Base-by-base conservation (phyloP, 371 early-diverging fungal genomes). In the Syncephalastrum contaminatum region DNA sequence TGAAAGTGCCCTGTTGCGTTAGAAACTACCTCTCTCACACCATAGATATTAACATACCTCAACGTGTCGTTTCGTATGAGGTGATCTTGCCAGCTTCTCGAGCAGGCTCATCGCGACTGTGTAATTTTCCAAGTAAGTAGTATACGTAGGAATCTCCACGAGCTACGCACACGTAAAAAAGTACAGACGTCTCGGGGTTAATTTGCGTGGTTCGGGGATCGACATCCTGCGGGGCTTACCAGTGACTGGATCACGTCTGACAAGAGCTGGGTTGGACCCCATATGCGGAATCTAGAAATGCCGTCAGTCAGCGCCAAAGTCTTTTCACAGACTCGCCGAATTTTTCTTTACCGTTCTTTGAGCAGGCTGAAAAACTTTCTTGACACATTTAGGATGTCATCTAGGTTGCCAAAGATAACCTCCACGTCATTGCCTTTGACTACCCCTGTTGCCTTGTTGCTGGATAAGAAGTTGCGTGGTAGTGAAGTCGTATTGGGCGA, bases 191-290 rank as follows among this genome's bases (percentile, higher is more conserved):
- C 8, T 42, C n/a, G 21, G 22, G 24, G 44, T 43, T 16, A 24
- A 16, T 43, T 21, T 44, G 53, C 24, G 25, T 25, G 36, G 10
- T 30, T 30, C 36, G 36, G 36, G 36, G 36, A 30, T 30, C 36
- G 36, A 30, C 36, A 30, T 30, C 36, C 36, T 41, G 43, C 36
- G 22, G 43, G n/a, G 22, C 46, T 46, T 58, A 58, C 63, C 63
- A 63, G 30, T n/a, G 58, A 40, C 25, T 44, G 42, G 41, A 65
- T 39, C 14, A 65, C 40, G 36, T 65, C 66, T 27, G 66, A 60
- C 45, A 65, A 24, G 10, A 65, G 44, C 36, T 65, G 66, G 14
- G 61, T 60, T 7, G 66, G 66, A 4, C 66, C 66, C 66, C 66
- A 65, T 24, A 65, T 60, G 30, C 50, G 58, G 43, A 65, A 60